phyloP scores from a whole-genome alignment of 768 basidiomycete species.

The Lyophyllum atratum region DNA sequence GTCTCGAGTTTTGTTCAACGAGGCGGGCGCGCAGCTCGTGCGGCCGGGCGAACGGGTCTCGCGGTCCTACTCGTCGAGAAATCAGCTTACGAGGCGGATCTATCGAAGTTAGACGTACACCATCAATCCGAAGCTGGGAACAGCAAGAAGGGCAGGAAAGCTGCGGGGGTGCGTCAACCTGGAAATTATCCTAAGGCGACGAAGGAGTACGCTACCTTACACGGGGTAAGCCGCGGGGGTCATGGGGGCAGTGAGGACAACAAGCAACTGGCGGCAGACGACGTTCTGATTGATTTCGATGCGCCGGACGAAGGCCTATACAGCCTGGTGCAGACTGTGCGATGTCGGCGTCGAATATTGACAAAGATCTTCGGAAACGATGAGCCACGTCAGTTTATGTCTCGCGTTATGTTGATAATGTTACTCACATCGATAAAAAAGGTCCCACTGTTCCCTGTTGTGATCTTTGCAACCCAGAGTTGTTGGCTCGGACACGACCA shows the following conservation, averaged over 20 bases:
- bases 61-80: constrained; percentile 28
- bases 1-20: constrained; percentile 33
- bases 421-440: neutral
- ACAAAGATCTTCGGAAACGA: neutral
- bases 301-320: neutral
- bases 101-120: neutral
- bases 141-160: neutral
- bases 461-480: neutral
- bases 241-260: neutral
- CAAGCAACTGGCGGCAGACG: neutral
- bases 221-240: neutral
- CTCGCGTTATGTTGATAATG: neutral
- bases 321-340: neutral
- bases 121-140: neutral
- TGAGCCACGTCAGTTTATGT: neutral
- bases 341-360: neutral
- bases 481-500: neutral
- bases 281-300: neutral
- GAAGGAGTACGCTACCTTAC: neutral
- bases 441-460: neutral
- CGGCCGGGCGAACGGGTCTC: constrained; percentile 14
- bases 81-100: neutral
- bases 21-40: constrained; percentile 33
- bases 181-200: neutral
- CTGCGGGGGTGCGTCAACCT: neutral